Percentiles rank a stretch among this genome's conserved stretches.
Evolutionary conservation across 139 green algal species (phyloP).

Genomic region (Chlorella vulgaris): DNA sequence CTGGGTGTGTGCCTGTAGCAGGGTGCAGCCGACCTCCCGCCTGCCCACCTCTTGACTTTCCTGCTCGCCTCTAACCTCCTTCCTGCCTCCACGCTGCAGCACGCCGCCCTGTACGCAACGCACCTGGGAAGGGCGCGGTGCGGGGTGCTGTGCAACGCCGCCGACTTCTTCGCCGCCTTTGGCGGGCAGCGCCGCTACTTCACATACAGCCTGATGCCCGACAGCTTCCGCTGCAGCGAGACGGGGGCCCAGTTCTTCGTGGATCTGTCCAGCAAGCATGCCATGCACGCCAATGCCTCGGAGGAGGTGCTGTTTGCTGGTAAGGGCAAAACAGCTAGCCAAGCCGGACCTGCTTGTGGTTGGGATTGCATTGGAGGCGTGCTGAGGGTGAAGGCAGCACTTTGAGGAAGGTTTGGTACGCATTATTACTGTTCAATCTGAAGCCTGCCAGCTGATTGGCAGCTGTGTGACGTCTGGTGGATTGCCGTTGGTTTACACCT

Average conservation of each 20-base stretch:
- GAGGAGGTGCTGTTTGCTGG: conserved; percentile 52
- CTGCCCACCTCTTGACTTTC: neutral
- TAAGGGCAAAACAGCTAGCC: conserved; percentile 2
- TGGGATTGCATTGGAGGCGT: neutral
- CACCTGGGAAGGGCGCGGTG: conserved; percentile 12
- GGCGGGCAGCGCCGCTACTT: conserved; percentile 40
- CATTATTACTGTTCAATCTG: too few relatives aligned
- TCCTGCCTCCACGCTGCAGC: conserved; percentile 1
- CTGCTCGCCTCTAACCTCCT: conserved; percentile 14
- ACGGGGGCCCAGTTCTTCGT: conserved; percentile 39
- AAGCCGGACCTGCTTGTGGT: neutral
- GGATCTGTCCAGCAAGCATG: conserved; percentile 46
- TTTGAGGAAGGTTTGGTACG: neutral
- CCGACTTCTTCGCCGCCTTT: conserved; percentile 36
- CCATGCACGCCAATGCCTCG: conserved; percentile 39
- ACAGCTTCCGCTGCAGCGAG: conserved; percentile 46
- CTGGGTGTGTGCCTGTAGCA: neutral
- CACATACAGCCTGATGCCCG: conserved; percentile 26
- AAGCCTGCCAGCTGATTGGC: neutral
- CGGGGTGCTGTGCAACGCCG: conserved; percentile 1
- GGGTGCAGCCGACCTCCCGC: neutral
- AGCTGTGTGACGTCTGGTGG: neutral
- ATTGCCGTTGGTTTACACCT: too few relatives aligned
- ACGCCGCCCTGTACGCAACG: conserved; percentile 18
- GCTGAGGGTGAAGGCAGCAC: too few relatives aligned